Base-by-base conservation (phyloP, 176 grass and related monocot species). In the Triticum monococcum region DNA sequence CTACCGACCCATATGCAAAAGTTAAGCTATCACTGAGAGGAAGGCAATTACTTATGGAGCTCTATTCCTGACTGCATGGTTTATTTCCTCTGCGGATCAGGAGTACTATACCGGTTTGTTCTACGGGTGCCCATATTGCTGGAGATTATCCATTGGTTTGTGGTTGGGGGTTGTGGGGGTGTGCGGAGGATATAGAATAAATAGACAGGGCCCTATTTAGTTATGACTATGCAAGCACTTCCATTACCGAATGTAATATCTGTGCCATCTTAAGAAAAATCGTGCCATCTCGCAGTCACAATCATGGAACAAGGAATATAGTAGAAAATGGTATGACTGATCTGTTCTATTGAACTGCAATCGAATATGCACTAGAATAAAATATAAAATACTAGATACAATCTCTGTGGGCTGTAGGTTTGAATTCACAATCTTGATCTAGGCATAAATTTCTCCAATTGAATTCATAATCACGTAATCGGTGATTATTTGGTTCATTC, bases 401-500 rank as follows among this genome's bases (percentile, higher is more conserved):
- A 22, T 28, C 26, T 36, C 4, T 14, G 74, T 0, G 12, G 36
- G 37, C 4, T 18, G 26, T 70, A 63, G 62, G 64, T 25, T 43
- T 5, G n/a, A 75, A 65, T 54, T 65, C 52, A 80, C 12, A 69
- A 60, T 67, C 40, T 61, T 52, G 66, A 45, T 20, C 57, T 89
- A 88, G 26, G 70, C 33, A 33, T 85, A 78, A 66, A 89, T 84
- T 22, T 91, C 92, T 65, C 60, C 65, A 31, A 80, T 75, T 68
- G 82, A 61, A 60, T 43, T 90, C 18, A 73, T 62, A 30, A 83
- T 62, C 22, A 72, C 79, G 11, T 91, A 32, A 62, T 91, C 83
- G 41, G 85, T 67, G 54, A 94, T 85, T 48, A 94, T 87, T 72
- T 94, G 72, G 86, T 94, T 91, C 86, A 87, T 87, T 63, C 82